These are phyloP conservation scores for Clitopilus passeckerianus DNA, from an alignment of 768 basidiomycete species.

Conservation along the genomic window DNA sequence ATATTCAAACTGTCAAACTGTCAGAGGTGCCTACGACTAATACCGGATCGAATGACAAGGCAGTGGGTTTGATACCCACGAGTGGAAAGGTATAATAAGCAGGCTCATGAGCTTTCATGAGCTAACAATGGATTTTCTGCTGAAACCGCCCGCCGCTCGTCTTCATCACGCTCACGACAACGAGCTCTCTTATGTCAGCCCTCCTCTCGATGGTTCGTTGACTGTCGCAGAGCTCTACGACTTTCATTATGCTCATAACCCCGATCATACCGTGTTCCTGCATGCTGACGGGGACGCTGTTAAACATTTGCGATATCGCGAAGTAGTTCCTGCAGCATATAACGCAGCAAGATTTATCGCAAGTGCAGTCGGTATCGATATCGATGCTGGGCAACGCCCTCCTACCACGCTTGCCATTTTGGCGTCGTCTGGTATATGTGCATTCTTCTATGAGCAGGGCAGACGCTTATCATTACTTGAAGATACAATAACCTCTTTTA, in stretches of 20 bases:
- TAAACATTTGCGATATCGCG: constrained; percentile 11
- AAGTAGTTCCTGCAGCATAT: constrained; percentile 12
- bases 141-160: background rate
- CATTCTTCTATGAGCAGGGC: background rate
- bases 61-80: too few species aligned
- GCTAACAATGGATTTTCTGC: background rate
- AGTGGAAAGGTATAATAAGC: too few species aligned
- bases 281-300: constrained; percentile 12
- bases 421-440: background rate
- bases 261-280: constrained; percentile 22
- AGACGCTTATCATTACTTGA: background rate
- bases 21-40: too few species aligned
- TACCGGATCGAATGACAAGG: too few species aligned
- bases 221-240: constrained; percentile 21
- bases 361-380: background rate
- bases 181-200: background rate
- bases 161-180: background rate
- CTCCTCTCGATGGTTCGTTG: constrained; percentile 7
- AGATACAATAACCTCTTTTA: constrained; percentile 16
- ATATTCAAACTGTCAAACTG: too few species aligned
- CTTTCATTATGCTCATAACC: constrained; percentile 15
- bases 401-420: background rate
- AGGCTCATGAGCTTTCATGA: too few species aligned
- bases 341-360: constrained; percentile 9
- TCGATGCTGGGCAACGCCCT: background rate